Evolutionary conservation across 371 early-diverging fungal genomes (phyloP).

Genomic region (Rhizopus microsporus): DNA sequence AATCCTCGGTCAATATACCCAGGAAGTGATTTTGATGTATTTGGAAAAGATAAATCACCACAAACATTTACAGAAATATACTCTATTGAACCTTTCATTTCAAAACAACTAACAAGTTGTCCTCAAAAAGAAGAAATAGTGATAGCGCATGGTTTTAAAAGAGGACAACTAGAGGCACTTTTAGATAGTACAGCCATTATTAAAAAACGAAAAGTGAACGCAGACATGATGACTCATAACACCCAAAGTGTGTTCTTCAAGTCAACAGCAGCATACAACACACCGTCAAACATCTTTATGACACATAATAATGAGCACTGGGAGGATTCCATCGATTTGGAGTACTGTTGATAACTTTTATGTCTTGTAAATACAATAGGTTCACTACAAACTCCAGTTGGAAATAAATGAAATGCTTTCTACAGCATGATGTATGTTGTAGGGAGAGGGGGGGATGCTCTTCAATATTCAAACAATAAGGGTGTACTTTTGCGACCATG

Average conservation of each 20-base stretch:
- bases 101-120: not conserved
- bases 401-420: no score
- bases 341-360: slow-evolving; percentile 1
- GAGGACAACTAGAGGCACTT: slow-evolving; percentile 2
- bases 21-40: slow-evolving; percentile 3
- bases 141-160: not conserved
- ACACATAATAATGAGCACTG: not conserved
- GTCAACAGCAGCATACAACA: not conserved
- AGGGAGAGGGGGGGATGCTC: no score
- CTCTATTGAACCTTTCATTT: not conserved
- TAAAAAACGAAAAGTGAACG: slow-evolving; percentile 4
- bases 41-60: slow-evolving; percentile 4
- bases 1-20: not conserved
- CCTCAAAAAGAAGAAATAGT: not conserved
- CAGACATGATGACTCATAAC: not conserved
- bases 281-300: slow-evolving; percentile 4
- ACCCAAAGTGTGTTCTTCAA: not conserved
- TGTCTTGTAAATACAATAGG: not conserved
- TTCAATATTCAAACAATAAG: no score
- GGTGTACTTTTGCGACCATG: no score
- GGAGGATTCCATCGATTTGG: slow-evolving; percentile 2
- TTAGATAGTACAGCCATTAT: slow-evolving; percentile 4
- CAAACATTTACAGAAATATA: not conserved
- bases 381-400: no score
- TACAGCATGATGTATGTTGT: no score